phyloP scores from a whole-genome alignment of 1,284 basidiomycete genomes.

The Spongispora temasekensis region DNA sequence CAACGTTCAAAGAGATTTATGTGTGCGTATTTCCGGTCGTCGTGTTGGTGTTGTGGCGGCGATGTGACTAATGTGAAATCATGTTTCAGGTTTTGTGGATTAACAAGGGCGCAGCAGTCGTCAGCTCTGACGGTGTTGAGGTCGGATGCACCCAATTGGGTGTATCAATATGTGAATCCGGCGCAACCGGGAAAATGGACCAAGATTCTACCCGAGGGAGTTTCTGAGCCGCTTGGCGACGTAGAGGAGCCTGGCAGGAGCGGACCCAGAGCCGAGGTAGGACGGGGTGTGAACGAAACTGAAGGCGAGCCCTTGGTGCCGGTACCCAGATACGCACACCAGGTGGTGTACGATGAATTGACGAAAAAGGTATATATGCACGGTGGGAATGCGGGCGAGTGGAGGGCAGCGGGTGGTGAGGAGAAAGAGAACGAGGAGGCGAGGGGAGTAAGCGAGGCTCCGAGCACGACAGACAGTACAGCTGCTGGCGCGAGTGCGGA shows the following conservation, averaged over 20 bases:
- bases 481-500: conserved; percentile 13
- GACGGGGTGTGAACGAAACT: background rate
- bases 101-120: conserved; percentile 46
- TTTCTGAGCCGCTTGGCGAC: conserved; percentile 4
- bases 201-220: conserved; percentile 46
- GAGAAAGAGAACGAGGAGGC: conserved; percentile 17
- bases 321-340: conserved; percentile 68
- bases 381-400: conserved; percentile 65
- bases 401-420: conserved; percentile 10
- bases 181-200: conserved; percentile 63
- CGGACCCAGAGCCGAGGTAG: conserved; percentile 1
- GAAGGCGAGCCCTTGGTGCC: conserved; percentile 40
- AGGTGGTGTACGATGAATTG: conserved; percentile 67
- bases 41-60: background rate
- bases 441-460: background rate
- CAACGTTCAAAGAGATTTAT: conserved; percentile 64
- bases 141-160: conserved; percentile 57
- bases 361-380: conserved; percentile 64
- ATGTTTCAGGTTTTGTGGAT: conserved; percentile 54
- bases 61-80: background rate
- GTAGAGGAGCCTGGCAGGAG: background rate
- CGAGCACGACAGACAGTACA: no score
- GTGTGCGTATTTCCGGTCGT: no score
- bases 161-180: conserved; percentile 56
- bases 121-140: conserved; percentile 47